phyloP scores from a whole-genome alignment of 495 filamentous ascomycete species.

The Neurospora africana region DNA sequence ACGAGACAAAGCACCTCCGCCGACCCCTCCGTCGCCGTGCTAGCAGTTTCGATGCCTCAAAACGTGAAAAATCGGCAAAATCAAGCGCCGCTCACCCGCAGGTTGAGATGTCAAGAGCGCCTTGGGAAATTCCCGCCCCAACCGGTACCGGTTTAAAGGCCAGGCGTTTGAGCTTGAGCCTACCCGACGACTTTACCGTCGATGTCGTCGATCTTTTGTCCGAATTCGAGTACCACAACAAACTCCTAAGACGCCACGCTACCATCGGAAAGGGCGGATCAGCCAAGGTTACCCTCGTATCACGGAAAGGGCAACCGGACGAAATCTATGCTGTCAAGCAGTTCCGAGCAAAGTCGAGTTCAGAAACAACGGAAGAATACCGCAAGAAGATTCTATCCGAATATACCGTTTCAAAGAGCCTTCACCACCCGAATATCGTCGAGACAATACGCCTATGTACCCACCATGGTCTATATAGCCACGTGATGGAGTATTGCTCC shows the following conservation, averaged over 20 bases:
- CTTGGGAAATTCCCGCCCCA: slow-evolving; percentile 45
- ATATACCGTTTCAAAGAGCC: slow-evolving; percentile 63
- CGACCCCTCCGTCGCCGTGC: slow-evolving; percentile 20
- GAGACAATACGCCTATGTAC: slow-evolving; percentile 60
- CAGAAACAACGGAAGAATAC: slow-evolving; percentile 56
- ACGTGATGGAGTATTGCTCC: slow-evolving; percentile 77
- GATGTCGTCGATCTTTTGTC: slow-evolving; percentile 49
- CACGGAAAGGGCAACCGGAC: slow-evolving; percentile 38
- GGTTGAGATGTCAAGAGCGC: slow-evolving; percentile 22
- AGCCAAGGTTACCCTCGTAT: slow-evolving; percentile 61
- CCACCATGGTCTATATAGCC: slow-evolving; percentile 57
- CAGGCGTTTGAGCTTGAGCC: slow-evolving; percentile 48
- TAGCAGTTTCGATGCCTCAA: slow-evolving; percentile 27
- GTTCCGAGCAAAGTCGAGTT: slow-evolving; percentile 52
- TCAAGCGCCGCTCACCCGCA: slow-evolving; percentile 3
- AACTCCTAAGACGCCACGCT: slow-evolving; percentile 46
- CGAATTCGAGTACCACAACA: slow-evolving; percentile 50
- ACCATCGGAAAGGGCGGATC: slow-evolving; percentile 67
- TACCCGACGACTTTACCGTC: slow-evolving; percentile 54
- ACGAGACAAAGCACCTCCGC: slow-evolving; percentile 3
- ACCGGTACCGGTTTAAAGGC: slow-evolving; percentile 57
- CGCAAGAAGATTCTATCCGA: slow-evolving; percentile 72
- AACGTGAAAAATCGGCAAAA: slow-evolving; percentile 8
- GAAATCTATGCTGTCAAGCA: slow-evolving; percentile 69
- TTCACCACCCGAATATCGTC: slow-evolving; percentile 72